Percentiles rank a stretch among this genome's conserved stretches.
Evolutionary conservation across 2,329 filamentous ascomycete species (phyloP).

Genomic region (Cercospora janseana): DNA sequence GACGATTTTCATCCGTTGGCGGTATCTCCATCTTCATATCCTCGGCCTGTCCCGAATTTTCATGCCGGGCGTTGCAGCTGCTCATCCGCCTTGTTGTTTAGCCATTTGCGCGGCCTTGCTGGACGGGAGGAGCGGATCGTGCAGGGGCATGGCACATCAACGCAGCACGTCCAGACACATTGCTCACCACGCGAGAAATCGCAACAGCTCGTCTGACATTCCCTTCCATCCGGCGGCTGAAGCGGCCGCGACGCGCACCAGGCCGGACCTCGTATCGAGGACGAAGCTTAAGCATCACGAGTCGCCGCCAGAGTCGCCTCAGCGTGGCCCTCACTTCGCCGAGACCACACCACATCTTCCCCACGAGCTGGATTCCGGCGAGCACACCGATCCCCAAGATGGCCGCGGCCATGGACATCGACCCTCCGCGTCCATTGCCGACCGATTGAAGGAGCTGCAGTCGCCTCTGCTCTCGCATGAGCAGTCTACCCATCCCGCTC

Average conservation of each 20-base stretch:
- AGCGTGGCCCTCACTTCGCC: conserved; percentile 1
- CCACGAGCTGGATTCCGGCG: background rate
- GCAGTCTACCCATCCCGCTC: background rate
- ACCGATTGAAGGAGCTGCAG: background rate
- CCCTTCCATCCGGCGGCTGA: too few species aligned
- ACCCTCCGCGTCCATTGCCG: background rate
- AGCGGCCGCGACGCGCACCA: background rate
- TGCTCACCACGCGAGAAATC: background rate
- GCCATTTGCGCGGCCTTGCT: too few species aligned
- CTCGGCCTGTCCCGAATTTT: too few species aligned
- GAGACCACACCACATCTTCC: conserved; percentile 1
- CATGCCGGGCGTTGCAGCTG: too few species aligned
- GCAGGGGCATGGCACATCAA: conserved; percentile 1
- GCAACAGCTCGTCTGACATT: background rate
- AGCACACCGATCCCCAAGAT: background rate
- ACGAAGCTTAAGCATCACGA: conserved; percentile 12
- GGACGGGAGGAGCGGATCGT: too few species aligned
- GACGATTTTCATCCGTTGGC: too few species aligned
- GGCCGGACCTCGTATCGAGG: too few species aligned
- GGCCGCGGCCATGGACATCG: background rate
- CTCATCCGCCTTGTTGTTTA: too few species aligned
- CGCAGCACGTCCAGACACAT: background rate
- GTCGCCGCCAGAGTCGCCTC: conserved; percentile 10
- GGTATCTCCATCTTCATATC: too few species aligned
- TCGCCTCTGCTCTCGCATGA: background rate